Evolutionary conservation across 2,329 filamentous ascomycete species (phyloP), one percentile per base, ranked within the genome.

Genomic region (Aspergillus unguis): DNA sequence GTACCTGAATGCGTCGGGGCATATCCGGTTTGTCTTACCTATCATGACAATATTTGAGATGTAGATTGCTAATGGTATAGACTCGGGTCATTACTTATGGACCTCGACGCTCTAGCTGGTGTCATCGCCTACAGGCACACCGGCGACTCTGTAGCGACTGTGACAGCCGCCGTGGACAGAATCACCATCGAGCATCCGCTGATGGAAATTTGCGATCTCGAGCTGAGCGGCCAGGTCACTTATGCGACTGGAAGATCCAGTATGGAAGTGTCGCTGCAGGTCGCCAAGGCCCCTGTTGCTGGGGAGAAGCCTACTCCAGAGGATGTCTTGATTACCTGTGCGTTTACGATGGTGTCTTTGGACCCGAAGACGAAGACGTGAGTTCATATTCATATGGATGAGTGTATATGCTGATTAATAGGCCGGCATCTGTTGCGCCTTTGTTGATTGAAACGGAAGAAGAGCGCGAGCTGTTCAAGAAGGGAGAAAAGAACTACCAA

Each of bases 341-440:
- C 85, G 5, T 89, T 89, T 63, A 90, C 86, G 0, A 90, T 90
- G 87, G 87, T 90, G 0, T 87, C 86, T 1, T 73, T 90, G 8
- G 83, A 90, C 60, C 85, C 86, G 1, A 72, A 64, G 3, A 89
- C 85, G 1, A 87, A 85, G 69, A 85, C 81, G 74, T 80, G 65
- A 42, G 68, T 64, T 44, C 26, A 35, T 27, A 31, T 25, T 36
- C 8, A 17, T 45, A 35, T 23, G 3, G 25, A 5, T 27, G 5
- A 31, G 26, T 41, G n/a, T 10, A 50, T 11, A 17, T 41, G 35
- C 50, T 62, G 29, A 57, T 42, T 58, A 35, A 47, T 47, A 81
- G 78, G 54, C 82, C 85, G 0, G 80, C 84, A 10, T 77, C 80
- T 17, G 81, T 87, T 50, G 81, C 81, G 28, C 83, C 85, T 0